Conservation (phyloP, 768 basidiomycete genomes). For the Hortiboletus campestris region DNA sequence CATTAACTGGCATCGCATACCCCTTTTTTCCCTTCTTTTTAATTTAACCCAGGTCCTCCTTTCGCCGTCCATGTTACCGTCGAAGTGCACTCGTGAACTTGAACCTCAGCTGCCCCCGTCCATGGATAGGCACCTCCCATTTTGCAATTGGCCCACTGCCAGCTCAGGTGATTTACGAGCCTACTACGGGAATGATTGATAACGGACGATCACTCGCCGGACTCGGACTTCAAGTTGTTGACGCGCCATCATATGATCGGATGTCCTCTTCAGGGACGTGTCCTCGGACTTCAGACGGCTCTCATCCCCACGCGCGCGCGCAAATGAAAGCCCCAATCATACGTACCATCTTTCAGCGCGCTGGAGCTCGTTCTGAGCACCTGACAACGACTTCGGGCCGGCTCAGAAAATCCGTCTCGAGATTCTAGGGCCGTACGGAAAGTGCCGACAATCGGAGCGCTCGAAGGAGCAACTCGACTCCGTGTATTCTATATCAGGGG, state of each 20-base stretch:
- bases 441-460: not conserved
- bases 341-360: not conserved
- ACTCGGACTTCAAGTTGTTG: no score
- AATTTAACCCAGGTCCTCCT: not conserved
- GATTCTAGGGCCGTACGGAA: not conserved
- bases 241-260: no score
- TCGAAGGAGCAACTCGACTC: not conserved
- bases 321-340: slow-evolving; percentile 17
- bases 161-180: slow-evolving; percentile 5
- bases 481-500: not conserved
- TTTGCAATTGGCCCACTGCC: not conserved
- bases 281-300: slow-evolving; percentile 18
- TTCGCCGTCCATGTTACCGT: not conserved
- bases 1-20: not conserved
- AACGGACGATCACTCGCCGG: slow-evolving; percentile 8
- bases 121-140: slow-evolving; percentile 8
- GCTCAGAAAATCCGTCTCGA: slow-evolving; percentile 3
- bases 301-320: slow-evolving; percentile 1
- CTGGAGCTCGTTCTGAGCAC: not conserved
- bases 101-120: not conserved
- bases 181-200: not conserved
- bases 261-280: not conserved
- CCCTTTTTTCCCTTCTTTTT: not conserved
- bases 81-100: not conserved
- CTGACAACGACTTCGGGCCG: not conserved